Evolutionary conservation across 73 alveolate species (phyloP), one percentile per base, ranked within the genome.

Genomic region (Symbiodinium pilosum): DNA sequence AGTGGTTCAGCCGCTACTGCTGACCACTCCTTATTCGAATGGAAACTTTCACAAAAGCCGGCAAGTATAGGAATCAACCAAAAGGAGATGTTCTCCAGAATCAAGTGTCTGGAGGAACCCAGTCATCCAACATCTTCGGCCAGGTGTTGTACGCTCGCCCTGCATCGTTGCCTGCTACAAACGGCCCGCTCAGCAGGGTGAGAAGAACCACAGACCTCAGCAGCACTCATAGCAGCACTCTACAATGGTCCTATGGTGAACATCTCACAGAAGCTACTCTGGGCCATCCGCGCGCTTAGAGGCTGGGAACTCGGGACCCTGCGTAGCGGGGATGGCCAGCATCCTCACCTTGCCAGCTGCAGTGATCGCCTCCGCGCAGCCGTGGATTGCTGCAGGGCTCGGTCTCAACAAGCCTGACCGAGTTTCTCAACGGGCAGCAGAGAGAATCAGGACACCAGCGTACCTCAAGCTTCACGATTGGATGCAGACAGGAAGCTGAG

Each of bases 81-180:
- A 77, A 77, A 6, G 36, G 8, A 39, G n/a, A 77, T 32, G 7
- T 32, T n/a, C 14, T 20, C 21, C 21, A 77, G 8, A 39, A n/a
- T n/a, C 75, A 38, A 5, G 73, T 14, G 52, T 93, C 99, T 21
- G 93, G 99, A 34, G 99, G 99, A 26, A 93, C 86, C 99, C 99
- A 93, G 71, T 93, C 93, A 43, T 93, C 99, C 85, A 93, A 43
- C 99, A 93, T 93, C 85, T 83, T 77, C 16, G 99, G 99, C 98
- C 94, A 99, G 21, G 99, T 99, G 86, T 99, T 99, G 89, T 99
- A 98, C 32, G 99, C 99, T 39, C 86, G 95, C 8, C 99, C 99
- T 0, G 99, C 99, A n/a, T 97, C 94, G 41, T 87, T 99, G 43
- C 99, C 99, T 2, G 98, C 98, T 43, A 92, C 99, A 73, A 98